A percentile compares a stretch with the other conserved stretches of the same genome.
Conservation (phyloP, 495 filamentous ascomycete genomes). For the Hypoxylon perforatum region DNA sequence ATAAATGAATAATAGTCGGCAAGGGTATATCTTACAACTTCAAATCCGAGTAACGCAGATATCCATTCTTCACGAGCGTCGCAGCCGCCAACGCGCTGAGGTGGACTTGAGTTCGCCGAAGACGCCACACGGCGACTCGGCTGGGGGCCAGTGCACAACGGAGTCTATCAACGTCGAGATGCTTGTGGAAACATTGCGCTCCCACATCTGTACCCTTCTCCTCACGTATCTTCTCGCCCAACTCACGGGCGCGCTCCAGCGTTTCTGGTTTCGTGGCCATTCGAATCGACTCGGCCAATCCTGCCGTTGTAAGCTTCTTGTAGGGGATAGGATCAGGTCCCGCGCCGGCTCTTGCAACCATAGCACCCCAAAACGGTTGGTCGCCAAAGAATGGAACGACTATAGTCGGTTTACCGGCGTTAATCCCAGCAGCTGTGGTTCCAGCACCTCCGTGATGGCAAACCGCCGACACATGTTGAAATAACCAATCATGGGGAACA, state of each 20-base stretch:
- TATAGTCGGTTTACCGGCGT: conserved; percentile 74
- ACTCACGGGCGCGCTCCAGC: conserved; percentile 63
- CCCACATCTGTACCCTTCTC: conserved; percentile 74
- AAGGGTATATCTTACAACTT: conserved; percentile 66
- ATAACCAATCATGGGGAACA: conserved; percentile 86
- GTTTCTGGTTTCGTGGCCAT: conserved; percentile 68
- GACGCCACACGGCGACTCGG: conserved; percentile 75
- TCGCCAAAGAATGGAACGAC: conserved; percentile 89
- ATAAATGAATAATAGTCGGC: neutral
- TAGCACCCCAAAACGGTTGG: conserved; percentile 84
- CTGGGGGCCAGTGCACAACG: conserved; percentile 73
- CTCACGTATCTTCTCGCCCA: conserved; percentile 69
- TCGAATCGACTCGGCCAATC: conserved; percentile 70
- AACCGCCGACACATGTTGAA: conserved; percentile 77
- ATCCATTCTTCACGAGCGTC: conserved; percentile 69
- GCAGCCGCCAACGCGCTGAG: conserved; percentile 77
- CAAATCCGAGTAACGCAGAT: conserved; percentile 70
- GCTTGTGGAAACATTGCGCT: conserved; percentile 75
- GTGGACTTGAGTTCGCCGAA: conserved; percentile 69
- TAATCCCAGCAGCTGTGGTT: conserved; percentile 80
- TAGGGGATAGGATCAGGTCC: conserved; percentile 78
- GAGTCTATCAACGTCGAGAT: conserved; percentile 68
- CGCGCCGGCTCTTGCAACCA: conserved; percentile 77
- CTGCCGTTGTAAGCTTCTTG: conserved; percentile 71
- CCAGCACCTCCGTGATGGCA: conserved; percentile 87